Conservation (phyloP, 805 yeast species). For the Wickerhamiella parazyma region DNA sequence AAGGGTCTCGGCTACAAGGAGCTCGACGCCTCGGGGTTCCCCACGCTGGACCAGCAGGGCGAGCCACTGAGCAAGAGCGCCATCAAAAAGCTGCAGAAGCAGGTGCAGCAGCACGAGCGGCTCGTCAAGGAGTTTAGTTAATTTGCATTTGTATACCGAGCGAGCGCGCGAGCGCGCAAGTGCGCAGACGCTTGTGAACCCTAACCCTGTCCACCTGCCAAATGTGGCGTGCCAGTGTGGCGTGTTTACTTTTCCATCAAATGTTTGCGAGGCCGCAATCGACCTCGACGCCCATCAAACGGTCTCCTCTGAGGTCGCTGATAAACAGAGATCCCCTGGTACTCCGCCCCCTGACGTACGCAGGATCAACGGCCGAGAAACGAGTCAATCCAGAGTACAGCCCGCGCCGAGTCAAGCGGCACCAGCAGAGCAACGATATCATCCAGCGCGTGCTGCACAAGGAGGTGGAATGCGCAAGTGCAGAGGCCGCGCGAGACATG, state of each 20-base stretch:
- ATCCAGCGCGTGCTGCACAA: background rate
- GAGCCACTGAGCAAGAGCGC: constrained; percentile 68
- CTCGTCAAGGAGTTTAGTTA: constrained; percentile 56
- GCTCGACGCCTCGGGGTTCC: constrained; percentile 82
- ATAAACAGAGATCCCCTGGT: background rate
- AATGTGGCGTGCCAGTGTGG: background rate
- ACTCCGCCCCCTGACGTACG: too few species aligned
- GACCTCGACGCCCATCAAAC: background rate
- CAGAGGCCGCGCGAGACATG: background rate
- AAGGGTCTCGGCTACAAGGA: constrained; percentile 44
- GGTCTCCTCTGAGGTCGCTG: background rate
- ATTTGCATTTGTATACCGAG: background rate
- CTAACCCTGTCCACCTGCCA: too few species aligned
- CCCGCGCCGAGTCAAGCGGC: background rate
- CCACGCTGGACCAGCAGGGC: constrained; percentile 62
- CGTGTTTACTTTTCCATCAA: background rate
- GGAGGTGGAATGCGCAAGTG: background rate
- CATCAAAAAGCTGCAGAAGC: constrained; percentile 68
- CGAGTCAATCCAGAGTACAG: too few species aligned
- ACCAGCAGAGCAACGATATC: background rate
- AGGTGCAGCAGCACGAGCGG: constrained; percentile 67
- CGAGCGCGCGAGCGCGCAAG: background rate
- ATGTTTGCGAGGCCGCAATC: background rate
- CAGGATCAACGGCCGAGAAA: too few species aligned
- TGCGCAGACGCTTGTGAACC: too few species aligned